Evolutionary conservation across 2,329 filamentous ascomycete species (phyloP).

Genomic region (Penicillium sp.): DNA sequence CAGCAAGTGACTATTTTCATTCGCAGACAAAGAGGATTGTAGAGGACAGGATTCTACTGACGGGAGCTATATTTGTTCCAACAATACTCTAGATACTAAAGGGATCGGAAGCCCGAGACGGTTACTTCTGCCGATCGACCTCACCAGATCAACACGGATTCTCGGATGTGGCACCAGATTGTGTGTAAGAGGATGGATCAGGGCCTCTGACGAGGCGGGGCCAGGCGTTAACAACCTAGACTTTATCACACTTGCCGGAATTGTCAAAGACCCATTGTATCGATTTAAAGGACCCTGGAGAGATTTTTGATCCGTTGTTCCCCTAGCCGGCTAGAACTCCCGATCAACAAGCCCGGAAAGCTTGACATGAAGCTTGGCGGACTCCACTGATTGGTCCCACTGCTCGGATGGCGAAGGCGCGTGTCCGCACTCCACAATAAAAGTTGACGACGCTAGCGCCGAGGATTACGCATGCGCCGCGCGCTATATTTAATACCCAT

Average conservation of each 20-base stretch:
- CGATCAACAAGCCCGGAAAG: background rate
- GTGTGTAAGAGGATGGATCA: background rate
- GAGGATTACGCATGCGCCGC: slow-evolving; percentile 22
- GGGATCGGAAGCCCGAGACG: too few relatives aligned
- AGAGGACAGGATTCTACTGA: too few relatives aligned
- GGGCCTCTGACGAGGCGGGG: background rate
- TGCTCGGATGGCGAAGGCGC: slow-evolving; percentile 1
- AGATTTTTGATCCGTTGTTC: background rate
- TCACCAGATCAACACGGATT: too few relatives aligned
- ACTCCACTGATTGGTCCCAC: slow-evolving; percentile 10
- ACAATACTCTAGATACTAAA: too few relatives aligned
- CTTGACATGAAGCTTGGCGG: slow-evolving; percentile 18
- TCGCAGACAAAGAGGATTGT: too few relatives aligned
- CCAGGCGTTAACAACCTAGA: background rate
- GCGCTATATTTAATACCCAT: slow-evolving; percentile 12
- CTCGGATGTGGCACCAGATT: background rate
- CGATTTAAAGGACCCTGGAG: background rate
- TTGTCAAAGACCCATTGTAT: background rate
- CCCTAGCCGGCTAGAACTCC: background rate
- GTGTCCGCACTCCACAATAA: slow-evolving; percentile 8
- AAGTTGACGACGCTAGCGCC: slow-evolving; percentile 26
- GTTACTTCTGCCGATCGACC: too few relatives aligned
- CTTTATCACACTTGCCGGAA: background rate
- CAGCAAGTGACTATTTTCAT: too few relatives aligned
- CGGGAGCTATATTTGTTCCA: too few relatives aligned